Evolutionary conservation across 2,329 filamentous ascomycete genomes (phyloP), one percentile per base, ranked within the genome.

Genomic region (Sclerotinia trifoliorum): DNA sequence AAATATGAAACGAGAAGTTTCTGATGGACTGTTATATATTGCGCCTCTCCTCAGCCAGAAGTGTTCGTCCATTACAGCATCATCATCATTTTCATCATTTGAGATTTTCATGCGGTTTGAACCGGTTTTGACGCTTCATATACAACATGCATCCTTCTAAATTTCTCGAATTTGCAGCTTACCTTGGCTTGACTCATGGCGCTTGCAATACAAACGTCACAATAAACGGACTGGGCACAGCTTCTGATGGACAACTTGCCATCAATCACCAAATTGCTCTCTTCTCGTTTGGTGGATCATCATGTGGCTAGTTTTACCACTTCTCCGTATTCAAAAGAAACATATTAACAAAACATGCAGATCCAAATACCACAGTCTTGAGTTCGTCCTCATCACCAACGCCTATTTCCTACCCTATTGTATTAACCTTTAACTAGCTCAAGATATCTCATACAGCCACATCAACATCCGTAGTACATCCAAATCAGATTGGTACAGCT

Each of bases 161-260:
- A 21, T 42, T 63, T 5, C 10, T 63, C 8, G 29, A 51, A 21
- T 39, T 52, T 35, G 48, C 60, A 24, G 29, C 46, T 21, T 51
- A 63, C 48, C 32, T 63, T 35, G 46, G 60, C 3, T 3, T 63
- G 32, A 51, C 29, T 21, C 24, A 63, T 42, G 60, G 60, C 51
- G 46, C 60, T 26, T 63, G 60, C 32, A 32, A 63, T 63, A 63
- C 60, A 63, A 63, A 63, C 8, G 60, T 63, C 32, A 63, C 60
- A 51, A 63, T 63, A 51, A 51, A 46, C 17, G 60, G 60, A 7
- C 46, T 63, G 2, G 60, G 60, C 39, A n/a, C 29, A 51, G n/a
- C 21, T 63, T 29, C n/a, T 19, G 60, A 63, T 51, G 60, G 60
- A 51, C 46, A 63, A 35, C n/a, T 29, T 8, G 46, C 46, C 15